phyloP scores from a whole-genome alignment of 352 stramenopile genomes.

The Globisporangium abappressorium region DNA sequence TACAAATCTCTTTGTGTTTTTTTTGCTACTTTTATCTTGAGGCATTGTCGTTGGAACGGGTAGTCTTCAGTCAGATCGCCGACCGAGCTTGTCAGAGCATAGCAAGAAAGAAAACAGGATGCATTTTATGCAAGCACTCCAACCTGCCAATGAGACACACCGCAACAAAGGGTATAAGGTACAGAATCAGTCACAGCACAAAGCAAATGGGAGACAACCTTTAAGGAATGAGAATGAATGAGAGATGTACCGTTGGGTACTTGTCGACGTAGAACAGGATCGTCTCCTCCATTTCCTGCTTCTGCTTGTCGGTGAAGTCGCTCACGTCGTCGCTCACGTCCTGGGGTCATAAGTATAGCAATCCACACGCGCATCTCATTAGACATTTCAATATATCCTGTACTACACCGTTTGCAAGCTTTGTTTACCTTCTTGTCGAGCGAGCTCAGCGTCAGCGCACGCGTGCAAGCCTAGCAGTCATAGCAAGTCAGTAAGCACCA shows the following conservation, averaged over 20 bases:
- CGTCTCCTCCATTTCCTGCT: slow-evolving; percentile 62
- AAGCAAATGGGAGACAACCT: not conserved
- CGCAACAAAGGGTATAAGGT: not conserved
- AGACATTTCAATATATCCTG: not conserved
- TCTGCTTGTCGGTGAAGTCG: slow-evolving; percentile 64
- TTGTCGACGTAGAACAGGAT: slow-evolving; percentile 81
- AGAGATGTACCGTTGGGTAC: slow-evolving; percentile 65
- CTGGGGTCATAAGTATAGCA: slow-evolving; percentile 19
- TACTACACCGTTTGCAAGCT: too few species aligned
- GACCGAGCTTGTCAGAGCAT: not conserved
- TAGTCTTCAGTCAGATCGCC: not conserved
- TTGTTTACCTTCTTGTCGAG: slow-evolving; percentile 56
- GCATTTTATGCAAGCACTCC: slow-evolving; percentile 36
- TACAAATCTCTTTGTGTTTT: not conserved
- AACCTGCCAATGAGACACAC: slow-evolving; percentile 25
- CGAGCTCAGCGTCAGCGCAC: slow-evolving; percentile 62
- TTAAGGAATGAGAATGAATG: too few species aligned
- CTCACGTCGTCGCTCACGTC: slow-evolving; percentile 72
- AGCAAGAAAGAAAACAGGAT: not conserved
- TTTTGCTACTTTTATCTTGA: not conserved
- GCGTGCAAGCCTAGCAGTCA: slow-evolving; percentile 56
- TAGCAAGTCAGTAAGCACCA: not conserved
- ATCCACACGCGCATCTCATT: not conserved
- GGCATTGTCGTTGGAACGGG: not conserved
- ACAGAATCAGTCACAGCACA: not conserved